A percentile compares a stretch with the other conserved stretches of the same genome.
Evolutionary conservation across 208 protist genomes (phyloP).

Genomic region (Trypanosoma platydactyli): DNA sequence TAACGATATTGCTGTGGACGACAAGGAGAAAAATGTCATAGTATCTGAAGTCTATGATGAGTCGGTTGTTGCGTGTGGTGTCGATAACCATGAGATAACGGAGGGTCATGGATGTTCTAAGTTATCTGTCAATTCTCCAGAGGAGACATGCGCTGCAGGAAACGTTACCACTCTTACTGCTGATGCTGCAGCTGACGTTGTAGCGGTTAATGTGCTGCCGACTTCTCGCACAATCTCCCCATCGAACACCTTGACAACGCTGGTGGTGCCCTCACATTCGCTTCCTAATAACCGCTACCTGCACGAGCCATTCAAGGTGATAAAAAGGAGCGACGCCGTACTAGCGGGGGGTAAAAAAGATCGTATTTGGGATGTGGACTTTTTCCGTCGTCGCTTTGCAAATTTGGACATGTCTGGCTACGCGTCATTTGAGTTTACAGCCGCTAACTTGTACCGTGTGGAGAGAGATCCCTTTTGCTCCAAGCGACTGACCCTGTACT

Average conservation of each 20-base stretch:
- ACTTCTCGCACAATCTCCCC: not conserved
- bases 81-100: not conserved
- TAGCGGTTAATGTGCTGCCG: not conserved
- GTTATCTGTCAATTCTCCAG: not conserved
- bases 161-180: too few species aligned
- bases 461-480: constrained; percentile 49
- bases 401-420: constrained; percentile 54
- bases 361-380: constrained; percentile 73
- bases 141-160: not conserved
- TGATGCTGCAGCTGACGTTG: not conserved
- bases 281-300: constrained; percentile 68
- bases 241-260: constrained; percentile 1
- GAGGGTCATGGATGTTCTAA: not conserved
- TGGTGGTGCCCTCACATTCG: constrained; percentile 65
- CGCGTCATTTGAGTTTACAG: constrained; percentile 45
- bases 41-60: constrained; percentile 1
- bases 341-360: constrained; percentile 40
- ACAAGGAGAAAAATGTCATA: not conserved
- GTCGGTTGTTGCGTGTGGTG: not conserved
- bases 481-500: constrained; percentile 56
- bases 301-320: constrained; percentile 62
- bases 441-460: constrained; percentile 63
- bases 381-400: constrained; percentile 48
- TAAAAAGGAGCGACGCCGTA: constrained; percentile 42
- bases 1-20: not conserved